Conservation (phyloP, 192 early-diverging fungal species). For the Linnemannia elongata region DNA sequence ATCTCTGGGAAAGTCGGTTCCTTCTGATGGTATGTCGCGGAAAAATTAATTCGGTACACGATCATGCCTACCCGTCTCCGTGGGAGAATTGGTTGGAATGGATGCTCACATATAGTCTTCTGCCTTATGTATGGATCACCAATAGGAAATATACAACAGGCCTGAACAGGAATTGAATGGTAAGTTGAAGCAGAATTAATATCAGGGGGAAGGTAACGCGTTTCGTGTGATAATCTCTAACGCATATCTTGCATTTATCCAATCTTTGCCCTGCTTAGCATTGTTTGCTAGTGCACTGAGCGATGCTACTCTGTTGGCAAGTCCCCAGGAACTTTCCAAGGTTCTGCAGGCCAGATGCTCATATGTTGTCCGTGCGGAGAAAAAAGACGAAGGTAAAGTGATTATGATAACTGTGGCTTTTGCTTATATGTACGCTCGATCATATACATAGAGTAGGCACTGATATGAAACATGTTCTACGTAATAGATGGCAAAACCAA, state of each 20-base stretch:
- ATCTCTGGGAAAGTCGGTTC: constrained; percentile 64
- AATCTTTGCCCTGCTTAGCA: background rate
- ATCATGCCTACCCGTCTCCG: background rate
- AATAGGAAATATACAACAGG: constrained; percentile 28
- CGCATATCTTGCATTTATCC: too few relatives aligned
- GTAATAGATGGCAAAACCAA: constrained; percentile 14
- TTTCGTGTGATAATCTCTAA: background rate
- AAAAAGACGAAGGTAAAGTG: constrained; percentile 19
- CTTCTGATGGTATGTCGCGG: constrained; percentile 25
- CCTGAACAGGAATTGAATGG: constrained; percentile 26
- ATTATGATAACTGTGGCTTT: background rate
- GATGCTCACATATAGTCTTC: background rate
- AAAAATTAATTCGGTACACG: background rate
- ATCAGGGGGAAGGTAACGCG: background rate
- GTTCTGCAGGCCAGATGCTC: constrained; percentile 24
- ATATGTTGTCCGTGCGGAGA: background rate
- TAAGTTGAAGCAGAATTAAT: constrained; percentile 7
- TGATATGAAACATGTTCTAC: background rate
- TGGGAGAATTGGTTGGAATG: background rate
- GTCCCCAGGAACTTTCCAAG: constrained; percentile 39
- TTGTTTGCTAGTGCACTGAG: constrained; percentile 21
- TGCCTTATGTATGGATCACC: background rate
- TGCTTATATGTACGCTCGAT: background rate
- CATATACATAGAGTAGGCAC: background rate
- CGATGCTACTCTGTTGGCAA: constrained; percentile 10